These are phyloP conservation scores for Betula pendula DNA, from an alignment of 306 rosid species.

Conservation along the genomic window DNA sequence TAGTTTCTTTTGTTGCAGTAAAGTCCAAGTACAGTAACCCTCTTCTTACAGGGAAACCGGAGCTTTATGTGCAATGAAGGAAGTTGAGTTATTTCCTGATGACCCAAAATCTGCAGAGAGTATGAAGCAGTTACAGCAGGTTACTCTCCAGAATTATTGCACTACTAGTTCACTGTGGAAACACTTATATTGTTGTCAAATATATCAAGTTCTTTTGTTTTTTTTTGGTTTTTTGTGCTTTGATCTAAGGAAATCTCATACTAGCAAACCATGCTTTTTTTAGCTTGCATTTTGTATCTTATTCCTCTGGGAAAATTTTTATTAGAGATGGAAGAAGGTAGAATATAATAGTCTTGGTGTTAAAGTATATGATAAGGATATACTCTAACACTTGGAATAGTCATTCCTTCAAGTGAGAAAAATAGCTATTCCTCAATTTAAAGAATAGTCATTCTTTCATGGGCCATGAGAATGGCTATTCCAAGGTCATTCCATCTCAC, in stretches of 20 bases:
- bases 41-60: constrained; percentile 67
- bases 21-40: constrained; percentile 14
- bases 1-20: constrained; percentile 27
- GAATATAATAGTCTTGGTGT: no score
- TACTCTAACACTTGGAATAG: no score
- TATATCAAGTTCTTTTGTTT: not conserved
- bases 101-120: constrained; percentile 92
- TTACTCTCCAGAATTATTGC: constrained; percentile 21
- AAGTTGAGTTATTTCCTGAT: constrained; percentile 78
- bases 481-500: no score
- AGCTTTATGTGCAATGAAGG: constrained; percentile 99
- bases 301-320: not conserved
- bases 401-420: no score
- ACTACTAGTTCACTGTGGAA: constrained; percentile 5
- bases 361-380: no score
- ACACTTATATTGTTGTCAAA: not conserved
- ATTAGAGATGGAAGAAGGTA: no score
- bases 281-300: not conserved
- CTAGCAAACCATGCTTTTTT: no score
- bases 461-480: no score
- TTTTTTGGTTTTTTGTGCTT: no score
- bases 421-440: no score
- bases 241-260: not conserved
- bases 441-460: no score
- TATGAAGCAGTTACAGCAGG: constrained; percentile 97